Percentiles rank a stretch among this genome's conserved stretches.
These are phyloP conservation scores for Coniochaeta sp. DNA, from an alignment of 2,329 filamentous ascomycete species.

Conservation along the genomic window DNA sequence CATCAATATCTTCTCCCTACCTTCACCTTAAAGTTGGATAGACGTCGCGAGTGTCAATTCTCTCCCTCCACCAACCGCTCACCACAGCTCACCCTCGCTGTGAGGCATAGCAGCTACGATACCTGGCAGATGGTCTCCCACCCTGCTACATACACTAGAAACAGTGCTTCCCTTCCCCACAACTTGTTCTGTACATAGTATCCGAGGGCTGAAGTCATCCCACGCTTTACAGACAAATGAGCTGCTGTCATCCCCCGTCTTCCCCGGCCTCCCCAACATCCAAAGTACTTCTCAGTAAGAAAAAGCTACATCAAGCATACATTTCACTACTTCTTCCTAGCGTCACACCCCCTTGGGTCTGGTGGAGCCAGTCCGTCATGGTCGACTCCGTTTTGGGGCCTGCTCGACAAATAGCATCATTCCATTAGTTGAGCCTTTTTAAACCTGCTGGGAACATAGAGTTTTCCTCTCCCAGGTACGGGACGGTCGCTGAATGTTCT, in stretches of 20 bases:
- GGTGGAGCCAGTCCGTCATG: conserved; percentile 13
- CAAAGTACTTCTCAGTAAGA: conserved; percentile 6
- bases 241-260: conserved; percentile 6
- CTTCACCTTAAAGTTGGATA: no score
- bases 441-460: conserved; percentile 9
- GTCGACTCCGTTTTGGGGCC: conserved; percentile 4
- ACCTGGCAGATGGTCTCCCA: no score
- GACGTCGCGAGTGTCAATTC: not conserved
- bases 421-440: conserved; percentile 10
- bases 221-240: conserved; percentile 7
- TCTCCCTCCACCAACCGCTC: not conserved
- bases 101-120: not conserved
- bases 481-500: conserved; percentile 2
- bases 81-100: not conserved
- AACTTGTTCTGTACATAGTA: conserved; percentile 2
- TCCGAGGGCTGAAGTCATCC: conserved; percentile 11
- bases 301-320: conserved; percentile 10
- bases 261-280: conserved; percentile 10
- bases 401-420: conserved; percentile 13
- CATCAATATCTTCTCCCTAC: not conserved
- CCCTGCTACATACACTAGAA: no score
- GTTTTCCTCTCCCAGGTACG: not conserved
- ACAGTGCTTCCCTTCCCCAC: conserved; percentile 7
- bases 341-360: conserved; percentile 11
- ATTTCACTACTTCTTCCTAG: conserved; percentile 7